Evolutionary conservation across 139 green algal species (phyloP).

Genomic region (Volvox africanus): DNA sequence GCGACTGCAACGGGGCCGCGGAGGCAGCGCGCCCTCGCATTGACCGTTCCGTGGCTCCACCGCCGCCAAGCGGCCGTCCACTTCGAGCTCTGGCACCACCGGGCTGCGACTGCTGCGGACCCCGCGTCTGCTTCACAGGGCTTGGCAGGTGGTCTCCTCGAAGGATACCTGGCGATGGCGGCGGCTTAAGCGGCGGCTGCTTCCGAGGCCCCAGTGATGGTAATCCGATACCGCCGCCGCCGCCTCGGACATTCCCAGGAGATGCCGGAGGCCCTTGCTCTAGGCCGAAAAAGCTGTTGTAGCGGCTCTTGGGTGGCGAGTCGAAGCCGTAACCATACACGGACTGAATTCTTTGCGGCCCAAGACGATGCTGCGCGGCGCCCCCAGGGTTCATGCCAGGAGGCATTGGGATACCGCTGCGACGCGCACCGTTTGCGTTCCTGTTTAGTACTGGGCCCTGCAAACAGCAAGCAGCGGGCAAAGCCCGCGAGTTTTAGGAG

Average conservation of each 20-base stretch:
- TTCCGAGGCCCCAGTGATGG: not conserved
- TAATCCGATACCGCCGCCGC: not conserved
- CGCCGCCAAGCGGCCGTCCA: not conserved
- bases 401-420: slow-evolving; percentile 33
- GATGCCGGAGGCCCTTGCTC: not conserved
- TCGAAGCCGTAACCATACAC: not conserved
- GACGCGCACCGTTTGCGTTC: not conserved
- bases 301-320: not conserved
- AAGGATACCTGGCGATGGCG: not conserved
- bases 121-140: slow-evolving; percentile 10
- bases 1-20: not conserved
- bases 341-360: not conserved
- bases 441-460: not conserved
- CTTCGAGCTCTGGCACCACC: not conserved
- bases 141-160: slow-evolving; percentile 13
- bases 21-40: not conserved
- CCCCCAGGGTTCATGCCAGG: not conserved
- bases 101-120: not conserved
- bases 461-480: not conserved
- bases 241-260: not conserved
- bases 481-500: no score
- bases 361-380: not conserved
- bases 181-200: not conserved
- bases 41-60: not conserved
- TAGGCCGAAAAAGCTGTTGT: slow-evolving; percentile 34